Evolutionary conservation across 306 rosid genomes (phyloP).

Genomic region (Gastrolobium bilobum): DNA sequence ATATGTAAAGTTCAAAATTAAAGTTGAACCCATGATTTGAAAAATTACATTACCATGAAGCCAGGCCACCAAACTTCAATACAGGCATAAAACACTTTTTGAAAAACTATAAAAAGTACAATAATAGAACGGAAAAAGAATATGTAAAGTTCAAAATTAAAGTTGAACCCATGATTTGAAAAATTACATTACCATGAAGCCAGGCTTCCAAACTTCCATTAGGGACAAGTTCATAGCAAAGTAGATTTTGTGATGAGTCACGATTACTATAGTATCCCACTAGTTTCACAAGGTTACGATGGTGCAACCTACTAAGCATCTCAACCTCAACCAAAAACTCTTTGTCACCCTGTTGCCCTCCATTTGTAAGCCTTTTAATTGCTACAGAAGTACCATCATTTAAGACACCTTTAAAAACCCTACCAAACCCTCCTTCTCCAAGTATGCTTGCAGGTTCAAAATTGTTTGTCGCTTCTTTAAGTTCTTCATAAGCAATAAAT

Average conservation of each 20-base stretch:
- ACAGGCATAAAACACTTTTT: not conserved
- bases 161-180: conserved; percentile 30
- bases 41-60: conserved; percentile 84
- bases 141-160: not conserved
- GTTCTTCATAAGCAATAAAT: conserved; percentile 92
- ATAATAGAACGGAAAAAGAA: conserved; percentile 28
- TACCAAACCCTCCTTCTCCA: conserved; percentile 99
- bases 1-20: not conserved
- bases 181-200: conserved; percentile 89
- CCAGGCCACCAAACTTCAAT: conserved; percentile 95
- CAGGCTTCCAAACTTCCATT: conserved; percentile 99
- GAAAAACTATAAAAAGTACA: not conserved
- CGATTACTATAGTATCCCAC: conserved; percentile 90
- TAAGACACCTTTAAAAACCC: conserved; percentile 90
- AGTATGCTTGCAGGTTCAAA: conserved; percentile 84
- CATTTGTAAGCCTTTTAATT: conserved; percentile 90
- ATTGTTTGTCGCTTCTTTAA: conserved; percentile 94
- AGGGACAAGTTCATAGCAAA: conserved; percentile 97
- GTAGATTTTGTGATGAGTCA: conserved; percentile 88
- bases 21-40: conserved; percentile 28
- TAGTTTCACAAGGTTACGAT: conserved; percentile 94
- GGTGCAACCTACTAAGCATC: conserved; percentile 98
- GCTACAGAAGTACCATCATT: conserved; percentile 96
- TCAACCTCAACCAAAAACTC: conserved; percentile 95
- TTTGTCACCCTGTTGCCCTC: conserved; percentile 97